Evolutionary conservation across 2,329 filamentous ascomycete genomes (phyloP).

Genomic region (Lachnellula arida): DNA sequence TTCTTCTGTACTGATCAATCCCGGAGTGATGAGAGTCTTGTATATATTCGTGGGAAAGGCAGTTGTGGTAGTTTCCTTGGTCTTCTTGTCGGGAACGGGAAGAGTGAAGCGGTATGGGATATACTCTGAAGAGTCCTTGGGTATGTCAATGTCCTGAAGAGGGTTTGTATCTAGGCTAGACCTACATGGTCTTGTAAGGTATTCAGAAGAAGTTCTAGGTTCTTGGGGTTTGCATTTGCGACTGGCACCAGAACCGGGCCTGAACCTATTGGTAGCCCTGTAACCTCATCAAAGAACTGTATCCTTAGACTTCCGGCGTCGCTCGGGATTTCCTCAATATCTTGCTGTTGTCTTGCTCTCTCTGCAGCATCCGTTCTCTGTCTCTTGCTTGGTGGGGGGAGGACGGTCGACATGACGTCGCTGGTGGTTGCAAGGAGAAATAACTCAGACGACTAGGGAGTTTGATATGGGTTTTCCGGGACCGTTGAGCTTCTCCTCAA

Average conservation of each 20-base stretch:
- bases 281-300: constrained; percentile 82
- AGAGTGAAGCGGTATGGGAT: constrained; percentile 63
- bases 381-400: constrained; percentile 83
- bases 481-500: background rate
- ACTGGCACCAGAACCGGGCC: constrained; percentile 64
- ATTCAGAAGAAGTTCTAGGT: constrained; percentile 82
- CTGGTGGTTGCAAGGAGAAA: background rate
- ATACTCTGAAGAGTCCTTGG: constrained; percentile 52
- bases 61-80: constrained; percentile 37
- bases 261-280: constrained; percentile 64
- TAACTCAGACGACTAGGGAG: background rate
- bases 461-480: background rate
- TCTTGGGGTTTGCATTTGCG: constrained; percentile 81
- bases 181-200: constrained; percentile 69
- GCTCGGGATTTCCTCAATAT: constrained; percentile 63
- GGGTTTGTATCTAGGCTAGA: background rate
- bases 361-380: constrained; percentile 74
- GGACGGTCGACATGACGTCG: constrained; percentile 67
- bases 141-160: constrained; percentile 21
- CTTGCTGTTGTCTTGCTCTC: constrained; percentile 68
- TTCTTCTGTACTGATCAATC: constrained; percentile 33
- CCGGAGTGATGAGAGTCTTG: constrained; percentile 41
- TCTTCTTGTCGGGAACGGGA: constrained; percentile 38
- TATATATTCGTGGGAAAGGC: constrained; percentile 36
- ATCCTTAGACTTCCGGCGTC: constrained; percentile 75